Conservation (phyloP, 148 eudicot genomes). For the Vaccinium macrocarpon region DNA sequence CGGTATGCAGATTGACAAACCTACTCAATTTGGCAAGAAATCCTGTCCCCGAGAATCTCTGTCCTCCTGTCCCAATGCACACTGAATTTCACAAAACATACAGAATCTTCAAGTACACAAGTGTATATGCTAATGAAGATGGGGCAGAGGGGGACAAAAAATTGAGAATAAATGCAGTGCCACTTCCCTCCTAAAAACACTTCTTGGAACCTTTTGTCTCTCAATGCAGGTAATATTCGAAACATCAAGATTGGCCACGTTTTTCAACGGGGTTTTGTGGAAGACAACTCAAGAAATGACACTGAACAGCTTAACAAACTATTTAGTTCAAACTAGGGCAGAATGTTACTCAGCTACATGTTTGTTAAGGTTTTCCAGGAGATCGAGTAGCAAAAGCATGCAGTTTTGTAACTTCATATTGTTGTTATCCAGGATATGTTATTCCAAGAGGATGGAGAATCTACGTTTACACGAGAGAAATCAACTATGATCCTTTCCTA, state of each 20-base stretch:
- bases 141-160: too few species aligned
- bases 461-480: constrained; percentile 78
- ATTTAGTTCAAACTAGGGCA: neutral
- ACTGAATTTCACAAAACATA: neutral
- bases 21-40: neutral
- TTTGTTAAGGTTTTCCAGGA: neutral
- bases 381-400: too few species aligned
- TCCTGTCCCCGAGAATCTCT: neutral
- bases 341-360: neutral
- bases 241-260: constrained; percentile 69
- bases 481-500: constrained; percentile 67
- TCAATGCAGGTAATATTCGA: constrained; percentile 64
- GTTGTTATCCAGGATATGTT: constrained; percentile 41
- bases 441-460: constrained; percentile 90
- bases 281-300: constrained; percentile 64
- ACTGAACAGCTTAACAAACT: constrained; percentile 41
- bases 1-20: constrained; percentile 40
- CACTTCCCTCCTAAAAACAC: neutral
- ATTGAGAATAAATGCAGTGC: too few species aligned
- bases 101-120: neutral
- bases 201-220: neutral
- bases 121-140: too few species aligned
- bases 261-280: constrained; percentile 74
- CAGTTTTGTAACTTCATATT: neutral
- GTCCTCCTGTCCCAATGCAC: neutral